Conservation (phyloP, 257 asterid genomes). For the Coffea canephora region DNA sequence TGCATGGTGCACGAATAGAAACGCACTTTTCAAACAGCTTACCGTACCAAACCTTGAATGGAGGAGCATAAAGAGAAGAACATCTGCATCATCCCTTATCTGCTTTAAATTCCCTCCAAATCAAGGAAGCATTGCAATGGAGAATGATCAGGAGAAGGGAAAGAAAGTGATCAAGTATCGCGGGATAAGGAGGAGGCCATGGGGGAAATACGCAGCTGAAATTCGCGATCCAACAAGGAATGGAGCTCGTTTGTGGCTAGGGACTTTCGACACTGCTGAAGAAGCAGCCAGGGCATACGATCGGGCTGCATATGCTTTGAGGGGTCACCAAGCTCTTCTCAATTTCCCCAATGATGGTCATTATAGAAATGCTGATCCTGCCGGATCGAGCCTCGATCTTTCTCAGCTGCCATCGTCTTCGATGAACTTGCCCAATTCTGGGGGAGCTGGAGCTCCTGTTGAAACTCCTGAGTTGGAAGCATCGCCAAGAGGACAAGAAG, state of each 20-base stretch:
- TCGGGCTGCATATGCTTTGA: slow-evolving; percentile 68
- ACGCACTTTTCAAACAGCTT: neutral
- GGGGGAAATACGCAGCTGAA: slow-evolving; percentile 92
- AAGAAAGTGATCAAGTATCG: slow-evolving; percentile 46
- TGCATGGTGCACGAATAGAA: neutral
- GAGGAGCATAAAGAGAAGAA: neutral
- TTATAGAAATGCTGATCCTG: slow-evolving; percentile 26
- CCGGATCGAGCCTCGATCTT: neutral
- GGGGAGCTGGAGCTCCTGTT: neutral
- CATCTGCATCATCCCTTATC: neutral
- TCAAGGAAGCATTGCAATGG: neutral
- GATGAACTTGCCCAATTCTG: neutral
- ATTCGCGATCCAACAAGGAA: slow-evolving; percentile 69
- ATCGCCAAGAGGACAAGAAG: slow-evolving; percentile 18
- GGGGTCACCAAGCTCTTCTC: slow-evolving; percentile 85
- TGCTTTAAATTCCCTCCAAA: neutral
- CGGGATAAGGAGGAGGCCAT: slow-evolving; percentile 75
- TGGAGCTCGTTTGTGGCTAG: slow-evolving; percentile 81
- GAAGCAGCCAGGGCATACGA: slow-evolving; percentile 87
- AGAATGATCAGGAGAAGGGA: slow-evolving; percentile 20
- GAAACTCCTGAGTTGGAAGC: slow-evolving; percentile 6
- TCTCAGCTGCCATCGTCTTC: slow-evolving; percentile 13
- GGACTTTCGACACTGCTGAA: slow-evolving; percentile 75
- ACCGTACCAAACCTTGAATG: neutral
- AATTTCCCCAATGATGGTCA: slow-evolving; percentile 74